Evolutionary conservation across 2,329 filamentous ascomycete species (phyloP).

Genomic region (Plenodomus tracheiphilus): DNA sequence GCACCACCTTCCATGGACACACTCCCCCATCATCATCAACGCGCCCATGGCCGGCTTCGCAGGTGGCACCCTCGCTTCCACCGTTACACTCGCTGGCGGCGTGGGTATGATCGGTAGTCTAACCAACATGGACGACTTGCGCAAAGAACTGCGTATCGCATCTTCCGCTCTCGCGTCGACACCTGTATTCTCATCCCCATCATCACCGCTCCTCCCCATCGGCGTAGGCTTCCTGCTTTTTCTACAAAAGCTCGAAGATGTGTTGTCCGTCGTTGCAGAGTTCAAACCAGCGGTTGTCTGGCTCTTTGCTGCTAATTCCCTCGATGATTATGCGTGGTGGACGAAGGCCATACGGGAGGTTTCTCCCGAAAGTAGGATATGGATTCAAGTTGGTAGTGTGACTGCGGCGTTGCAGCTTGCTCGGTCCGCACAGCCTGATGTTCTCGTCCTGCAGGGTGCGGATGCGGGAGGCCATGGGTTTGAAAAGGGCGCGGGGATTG

Average conservation of each 20-base stretch:
- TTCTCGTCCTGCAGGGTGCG: constrained; percentile 64
- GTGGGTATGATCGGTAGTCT: constrained; percentile 50
- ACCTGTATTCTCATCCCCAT: constrained; percentile 4
- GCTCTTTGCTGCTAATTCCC: constrained; percentile 64
- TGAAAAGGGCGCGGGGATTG: constrained; percentile 57
- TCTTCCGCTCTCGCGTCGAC: constrained; percentile 11
- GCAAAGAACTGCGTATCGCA: constrained; percentile 32
- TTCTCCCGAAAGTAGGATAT: constrained; percentile 51
- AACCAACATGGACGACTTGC: constrained; percentile 38
- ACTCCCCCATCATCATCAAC: constrained; percentile 59
- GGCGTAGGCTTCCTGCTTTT: constrained; percentile 66
- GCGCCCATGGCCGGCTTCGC: constrained; percentile 71
- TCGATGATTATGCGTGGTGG: constrained; percentile 44
- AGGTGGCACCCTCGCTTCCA: constrained; percentile 59
- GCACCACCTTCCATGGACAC: constrained; percentile 55
- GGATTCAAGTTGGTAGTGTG: constrained; percentile 66
- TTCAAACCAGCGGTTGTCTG: constrained; percentile 64
- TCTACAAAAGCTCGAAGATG: constrained; percentile 48
- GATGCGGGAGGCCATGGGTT: constrained; percentile 69
- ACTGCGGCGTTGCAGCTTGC: constrained; percentile 57
- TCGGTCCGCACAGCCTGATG: constrained; percentile 56
- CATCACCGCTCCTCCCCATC: constrained; percentile 49
- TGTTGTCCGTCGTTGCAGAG: constrained; percentile 55
- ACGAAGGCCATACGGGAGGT: constrained; percentile 36
- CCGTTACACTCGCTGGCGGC: constrained; percentile 60